Base-by-base conservation (phyloP, 2,329 filamentous ascomycete species). In the Curvularia hawaiiensis region DNA sequence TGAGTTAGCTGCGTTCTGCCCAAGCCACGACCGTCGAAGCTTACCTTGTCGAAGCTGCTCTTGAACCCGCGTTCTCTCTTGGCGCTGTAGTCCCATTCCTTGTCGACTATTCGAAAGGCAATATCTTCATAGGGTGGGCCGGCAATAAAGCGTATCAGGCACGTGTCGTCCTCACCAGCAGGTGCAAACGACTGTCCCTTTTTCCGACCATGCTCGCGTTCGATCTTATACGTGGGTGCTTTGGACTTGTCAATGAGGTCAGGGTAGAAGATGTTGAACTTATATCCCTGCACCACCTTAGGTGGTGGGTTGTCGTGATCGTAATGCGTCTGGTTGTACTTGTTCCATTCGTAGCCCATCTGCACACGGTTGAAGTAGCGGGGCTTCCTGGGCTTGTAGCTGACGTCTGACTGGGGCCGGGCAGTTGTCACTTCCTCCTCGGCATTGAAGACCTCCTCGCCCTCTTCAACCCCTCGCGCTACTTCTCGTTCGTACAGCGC, bases 311-410 rank as follows among this genome's bases (percentile, higher is more conserved):
- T 97, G 74, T 98, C 94, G 76, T 97, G 92, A 76, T 98, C 95
- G 79, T 99, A 99, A 78, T 99, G 95, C 12, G 95, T 99, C 79
- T 99, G 95, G 73, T 99, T 99, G 84, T 99, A 99, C 78, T 99
- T 99, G 82, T 99, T 99, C 95, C 95, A 99, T 77, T 99, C 95
- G 77, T 98, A 99, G 52, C 95, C 95, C 91, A 97, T 97, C 77
- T 97, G 93, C 46, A 98, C 93, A 40, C 95, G 89, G 74, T 98
- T 98, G 84, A 99, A 99, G 79, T 97, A 98, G 59, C 90, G 87
- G 12, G 95, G 95, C 78, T 98, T 99, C 62, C 95, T 86, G 8
- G 94, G 92, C 39, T 90, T 86, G 76, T 96, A 90, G 77, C 94
- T 92, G 72, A 88, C 87, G 6, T 89, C 88, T 92, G 92, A 97